Conservation (phyloP, 2,329 filamentous ascomycete genomes). For the Cladosporium velox region DNA sequence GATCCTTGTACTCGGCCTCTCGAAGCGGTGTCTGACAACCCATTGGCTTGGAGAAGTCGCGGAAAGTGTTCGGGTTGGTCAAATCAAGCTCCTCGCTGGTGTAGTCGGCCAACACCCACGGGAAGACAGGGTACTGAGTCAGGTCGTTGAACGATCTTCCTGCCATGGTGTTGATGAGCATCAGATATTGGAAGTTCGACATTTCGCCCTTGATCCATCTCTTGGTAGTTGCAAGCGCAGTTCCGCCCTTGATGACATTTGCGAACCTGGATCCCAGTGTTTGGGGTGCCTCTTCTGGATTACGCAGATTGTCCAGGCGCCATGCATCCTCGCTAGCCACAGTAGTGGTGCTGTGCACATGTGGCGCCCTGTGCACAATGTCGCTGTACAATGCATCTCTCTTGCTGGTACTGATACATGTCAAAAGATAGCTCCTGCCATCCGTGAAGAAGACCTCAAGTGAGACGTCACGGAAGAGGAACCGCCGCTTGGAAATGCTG, state of each 20-base stretch:
- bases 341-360: conserved; percentile 64
- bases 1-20: conserved; percentile 76
- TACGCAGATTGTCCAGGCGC: conserved; percentile 83
- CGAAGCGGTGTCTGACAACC: conserved; percentile 79
- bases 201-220: conserved; percentile 93
- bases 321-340: conserved; percentile 78
- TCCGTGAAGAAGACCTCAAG: conserved; percentile 98
- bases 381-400: conserved; percentile 81
- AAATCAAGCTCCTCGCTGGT: conserved; percentile 90
- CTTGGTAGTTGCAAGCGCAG: conserved; percentile 80
- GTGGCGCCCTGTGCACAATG: conserved; percentile 76
- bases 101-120: conserved; percentile 95
- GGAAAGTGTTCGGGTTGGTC: conserved; percentile 78
- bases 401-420: conserved; percentile 70
- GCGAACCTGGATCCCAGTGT: conserved; percentile 85
- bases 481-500: conserved; percentile 92
- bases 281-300: conserved; percentile 63
- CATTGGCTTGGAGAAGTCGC: conserved; percentile 94
- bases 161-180: conserved; percentile 97
- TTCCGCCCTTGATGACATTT: conserved; percentile 82
- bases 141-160: conserved; percentile 96
- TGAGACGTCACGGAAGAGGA: conserved; percentile 91
- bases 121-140: conserved; percentile 97
- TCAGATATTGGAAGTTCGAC: conserved; percentile 97
- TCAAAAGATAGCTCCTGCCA: conserved; percentile 90